These are phyloP conservation scores for Mycena latifolia DNA, from an alignment of 768 basidiomycete genomes.

Conservation along the genomic window DNA sequence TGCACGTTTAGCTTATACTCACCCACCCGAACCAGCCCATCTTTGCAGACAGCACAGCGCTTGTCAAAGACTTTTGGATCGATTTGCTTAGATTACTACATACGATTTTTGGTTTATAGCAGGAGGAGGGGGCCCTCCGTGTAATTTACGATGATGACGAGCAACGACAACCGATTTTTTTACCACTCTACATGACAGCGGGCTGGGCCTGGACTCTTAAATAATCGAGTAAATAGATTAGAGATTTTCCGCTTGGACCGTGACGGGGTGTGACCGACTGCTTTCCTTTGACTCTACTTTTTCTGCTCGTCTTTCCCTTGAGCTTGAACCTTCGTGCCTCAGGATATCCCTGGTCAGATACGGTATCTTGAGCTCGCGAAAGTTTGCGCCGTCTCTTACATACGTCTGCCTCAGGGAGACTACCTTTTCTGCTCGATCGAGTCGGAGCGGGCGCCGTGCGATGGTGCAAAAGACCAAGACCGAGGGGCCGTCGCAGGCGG, in stretches of 20 bases:
- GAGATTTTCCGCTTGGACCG: slow-evolving; percentile 10
- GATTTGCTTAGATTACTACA: slow-evolving; percentile 16
- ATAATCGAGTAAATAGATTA: background rate
- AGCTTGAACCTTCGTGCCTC: too few relatives aligned
- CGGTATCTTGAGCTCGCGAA: too few relatives aligned
- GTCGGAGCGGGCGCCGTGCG: too few relatives aligned
- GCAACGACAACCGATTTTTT: background rate
- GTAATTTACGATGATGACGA: slow-evolving; percentile 31
- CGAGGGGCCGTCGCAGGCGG: slow-evolving; percentile 86
- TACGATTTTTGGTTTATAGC: slow-evolving; percentile 16
- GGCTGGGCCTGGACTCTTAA: background rate
- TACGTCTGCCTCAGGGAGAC: too few relatives aligned
- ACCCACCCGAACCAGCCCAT: background rate
- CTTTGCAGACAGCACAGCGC: background rate
- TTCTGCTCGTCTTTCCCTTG: background rate
- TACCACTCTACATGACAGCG: background rate
- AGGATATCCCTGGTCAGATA: too few relatives aligned
- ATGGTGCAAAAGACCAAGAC: slow-evolving; percentile 42
- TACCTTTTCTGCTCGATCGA: too few relatives aligned
- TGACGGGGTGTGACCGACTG: background rate
- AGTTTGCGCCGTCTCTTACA: too few relatives aligned
- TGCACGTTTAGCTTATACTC: slow-evolving; percentile 18
- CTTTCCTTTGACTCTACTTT: background rate
- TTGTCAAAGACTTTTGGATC: slow-evolving; percentile 6
- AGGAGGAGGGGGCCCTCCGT: slow-evolving; percentile 19